Evolutionary conservation across 73 alveolate genomes (phyloP).

Genomic region (Paramecium tetraurelia): DNA sequence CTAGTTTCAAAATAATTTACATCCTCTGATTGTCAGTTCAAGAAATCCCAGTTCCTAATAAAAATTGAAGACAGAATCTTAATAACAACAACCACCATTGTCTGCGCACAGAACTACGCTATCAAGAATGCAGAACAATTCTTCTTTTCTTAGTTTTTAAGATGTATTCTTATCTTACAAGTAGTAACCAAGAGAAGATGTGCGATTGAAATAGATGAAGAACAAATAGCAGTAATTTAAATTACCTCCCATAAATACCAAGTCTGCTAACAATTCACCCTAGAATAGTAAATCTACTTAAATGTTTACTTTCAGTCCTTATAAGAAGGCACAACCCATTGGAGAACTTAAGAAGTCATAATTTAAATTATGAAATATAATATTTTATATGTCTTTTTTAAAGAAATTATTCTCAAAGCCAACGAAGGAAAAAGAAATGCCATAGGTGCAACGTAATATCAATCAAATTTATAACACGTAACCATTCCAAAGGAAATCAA

Average conservation of each 20-base stretch:
- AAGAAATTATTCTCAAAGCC: background rate
- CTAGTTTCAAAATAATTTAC: background rate
- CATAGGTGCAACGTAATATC: background rate
- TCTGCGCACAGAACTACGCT: background rate
- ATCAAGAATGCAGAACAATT: background rate
- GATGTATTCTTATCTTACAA: background rate
- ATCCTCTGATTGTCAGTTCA: background rate
- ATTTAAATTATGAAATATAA: background rate
- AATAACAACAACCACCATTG: background rate
- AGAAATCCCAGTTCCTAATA: background rate
- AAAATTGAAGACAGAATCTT: background rate
- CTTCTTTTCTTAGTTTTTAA: background rate
- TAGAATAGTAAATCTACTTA: background rate
- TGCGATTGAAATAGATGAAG: background rate
- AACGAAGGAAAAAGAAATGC: background rate
- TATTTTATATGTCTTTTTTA: conserved; percentile 3
- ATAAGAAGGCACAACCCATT: background rate
- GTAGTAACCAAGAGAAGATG: background rate
- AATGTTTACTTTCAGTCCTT: background rate
- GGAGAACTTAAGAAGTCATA: background rate
- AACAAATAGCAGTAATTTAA: background rate
- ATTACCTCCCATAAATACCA: background rate
- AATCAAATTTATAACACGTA: conserved; percentile 6
- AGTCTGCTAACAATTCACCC: background rate
- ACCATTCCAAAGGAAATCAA: background rate